Base-by-base conservation (phyloP, 305 asterid genomes). In the Fraxinus greggii region DNA sequence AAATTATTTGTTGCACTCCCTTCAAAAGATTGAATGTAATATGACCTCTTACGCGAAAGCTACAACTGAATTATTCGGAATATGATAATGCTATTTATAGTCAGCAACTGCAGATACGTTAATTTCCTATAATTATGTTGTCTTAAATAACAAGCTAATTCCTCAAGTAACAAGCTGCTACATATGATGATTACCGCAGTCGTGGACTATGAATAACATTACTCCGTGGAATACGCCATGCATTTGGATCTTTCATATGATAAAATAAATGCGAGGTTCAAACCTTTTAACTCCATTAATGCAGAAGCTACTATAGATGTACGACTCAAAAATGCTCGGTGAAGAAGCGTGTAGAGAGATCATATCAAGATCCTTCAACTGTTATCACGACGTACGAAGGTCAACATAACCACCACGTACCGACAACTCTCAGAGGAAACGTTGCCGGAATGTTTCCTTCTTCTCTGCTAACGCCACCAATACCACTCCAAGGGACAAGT, bases 301-400 rank as follows among this genome's bases (percentile, higher is more conserved):
- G 83, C 92, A 92, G 97, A 81, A 92, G 97, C 89, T 92, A 92
- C 85, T 92, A 91, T 59, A 84, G 93, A 54, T 92, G 97, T 89
- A 92, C 97, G 3, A 88, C 93, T 19, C 93, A 89, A 36, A 92
- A 92, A 79, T 92, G 97, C 48, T 63, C 48, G 12, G 97, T 92
- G 86, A 92, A 92, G 86, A 92, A 92, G 54, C 88, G 91, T 1
- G 90, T 92, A 0, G 97, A 92, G 87, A 85, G 97, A 72, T 90
- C 95, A 9, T 91, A 40, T 83, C 90, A 92, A 79, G 95, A 92
- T 88, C 92, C 93, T 15, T 78, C 92, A 0, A 59, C 82, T 1
- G 97, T 92, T 63, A 89, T 92, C 86, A 92, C 95, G 33, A 92
- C 95, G 0, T 92, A 92, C 78, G 97, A 92, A 67, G 97, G 97